phyloP scores from a whole-genome alignment of 2,329 filamentous ascomycete species.

The Alternaria sp. region DNA sequence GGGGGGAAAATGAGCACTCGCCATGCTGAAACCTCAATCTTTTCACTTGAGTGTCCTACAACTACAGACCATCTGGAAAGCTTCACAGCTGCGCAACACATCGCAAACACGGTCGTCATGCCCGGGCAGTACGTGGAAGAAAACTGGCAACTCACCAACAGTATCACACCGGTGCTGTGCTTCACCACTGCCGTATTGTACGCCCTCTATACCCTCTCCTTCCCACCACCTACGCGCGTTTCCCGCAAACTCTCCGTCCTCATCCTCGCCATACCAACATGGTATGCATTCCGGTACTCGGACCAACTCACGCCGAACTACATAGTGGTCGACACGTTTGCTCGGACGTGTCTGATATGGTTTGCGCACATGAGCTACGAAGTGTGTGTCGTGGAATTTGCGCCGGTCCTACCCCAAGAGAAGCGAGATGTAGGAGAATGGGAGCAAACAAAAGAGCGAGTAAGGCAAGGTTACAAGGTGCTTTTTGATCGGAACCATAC shows the following conservation, averaged over 20 bases:
- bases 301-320: constrained; percentile 13
- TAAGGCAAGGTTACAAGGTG: constrained; percentile 22
- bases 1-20: not conserved
- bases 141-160: constrained; percentile 1
- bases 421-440: not conserved
- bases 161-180: constrained; percentile 1
- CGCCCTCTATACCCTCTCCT: constrained; percentile 28
- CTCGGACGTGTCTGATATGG: constrained; percentile 33
- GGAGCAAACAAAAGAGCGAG: constrained; percentile 5
- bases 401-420: constrained; percentile 4
- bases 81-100: not conserved
- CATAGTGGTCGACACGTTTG: constrained; percentile 24
- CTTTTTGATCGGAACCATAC: constrained; percentile 20
- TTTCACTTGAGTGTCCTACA: not conserved
- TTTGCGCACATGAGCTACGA: constrained; percentile 27
- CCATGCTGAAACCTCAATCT: not conserved
- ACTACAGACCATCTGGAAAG: not conserved
- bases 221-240: constrained; percentile 18
- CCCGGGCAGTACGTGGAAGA: not conserved
- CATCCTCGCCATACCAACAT: constrained; percentile 18
- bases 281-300: constrained; percentile 24
- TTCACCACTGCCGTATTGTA: constrained; percentile 8
- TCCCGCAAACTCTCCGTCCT: constrained; percentile 22
- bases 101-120: not conserved
- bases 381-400: constrained; percentile 19